phyloP scores from a whole-genome alignment of 2,329 filamentous ascomycete genomes.

The Epichloe festucae region DNA sequence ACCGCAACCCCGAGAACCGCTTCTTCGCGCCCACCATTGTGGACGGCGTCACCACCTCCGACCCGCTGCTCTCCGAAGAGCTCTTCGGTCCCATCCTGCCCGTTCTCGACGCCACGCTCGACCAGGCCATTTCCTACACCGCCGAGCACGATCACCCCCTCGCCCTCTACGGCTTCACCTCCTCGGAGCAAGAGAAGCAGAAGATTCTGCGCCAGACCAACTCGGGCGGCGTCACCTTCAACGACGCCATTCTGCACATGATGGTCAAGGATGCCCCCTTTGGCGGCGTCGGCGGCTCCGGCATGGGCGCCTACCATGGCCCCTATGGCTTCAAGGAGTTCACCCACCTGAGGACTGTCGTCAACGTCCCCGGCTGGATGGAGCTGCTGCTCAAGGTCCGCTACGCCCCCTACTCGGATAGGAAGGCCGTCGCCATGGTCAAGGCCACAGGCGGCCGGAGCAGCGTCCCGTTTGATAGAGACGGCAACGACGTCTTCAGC shows the following conservation, averaged over 20 bases:
- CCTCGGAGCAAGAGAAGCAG: conserved; percentile 20
- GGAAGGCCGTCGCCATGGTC: conserved; percentile 7
- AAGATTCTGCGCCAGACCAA: conserved; percentile 16
- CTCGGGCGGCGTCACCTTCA: conserved; percentile 33
- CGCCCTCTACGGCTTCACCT: conserved; percentile 28
- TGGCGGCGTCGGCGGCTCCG: conserved; percentile 32
- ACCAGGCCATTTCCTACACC: conserved; percentile 19
- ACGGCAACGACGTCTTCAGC: conserved; percentile 3
- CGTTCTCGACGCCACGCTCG: conserved; percentile 20
- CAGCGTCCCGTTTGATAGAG: conserved; percentile 5
- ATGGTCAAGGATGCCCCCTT: conserved; percentile 27
- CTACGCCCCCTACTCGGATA: conserved; percentile 12
- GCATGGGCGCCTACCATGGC: conserved; percentile 31
- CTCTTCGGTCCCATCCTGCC: conserved; percentile 31
- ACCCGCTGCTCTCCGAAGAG: conserved; percentile 30
- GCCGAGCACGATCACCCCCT: conserved; percentile 21
- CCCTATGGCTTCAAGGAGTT: conserved; percentile 25
- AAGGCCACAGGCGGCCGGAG: conserved; percentile 1
- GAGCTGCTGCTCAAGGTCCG: conserved; percentile 9
- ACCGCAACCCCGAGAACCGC: conserved; percentile 15
- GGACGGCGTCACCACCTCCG: conserved; percentile 19
- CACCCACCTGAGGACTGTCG: conserved; percentile 14
- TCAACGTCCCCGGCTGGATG: conserved; percentile 8
- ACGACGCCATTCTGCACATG: conserved; percentile 27
- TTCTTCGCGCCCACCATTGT: conserved; percentile 27